phyloP scores from a whole-genome alignment of 192 early-diverging fungal species.

The Coemansia sp. region DNA sequence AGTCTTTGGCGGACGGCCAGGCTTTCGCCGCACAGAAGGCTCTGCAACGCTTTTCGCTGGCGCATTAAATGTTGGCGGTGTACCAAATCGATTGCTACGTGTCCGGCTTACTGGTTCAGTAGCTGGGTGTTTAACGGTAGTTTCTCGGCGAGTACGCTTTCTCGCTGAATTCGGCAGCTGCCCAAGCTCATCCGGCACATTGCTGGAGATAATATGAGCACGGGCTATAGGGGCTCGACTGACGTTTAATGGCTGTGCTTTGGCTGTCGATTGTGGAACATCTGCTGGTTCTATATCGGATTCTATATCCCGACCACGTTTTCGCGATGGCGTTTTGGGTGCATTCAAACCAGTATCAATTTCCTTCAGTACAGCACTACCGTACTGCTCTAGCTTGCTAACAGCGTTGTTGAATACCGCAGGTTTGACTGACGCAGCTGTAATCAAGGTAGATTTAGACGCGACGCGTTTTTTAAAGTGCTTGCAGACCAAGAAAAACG shows the following conservation, averaged over 20 bases:
- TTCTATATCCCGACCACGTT: constrained; percentile 11
- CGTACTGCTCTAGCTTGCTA: constrained; percentile 29
- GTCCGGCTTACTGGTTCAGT: constrained; percentile 6
- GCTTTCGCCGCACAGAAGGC: constrained; percentile 9
- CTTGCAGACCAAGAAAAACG: constrained; percentile 38
- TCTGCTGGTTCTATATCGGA: not conserved
- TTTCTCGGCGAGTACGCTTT: not conserved
- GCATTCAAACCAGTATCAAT: constrained; percentile 9
- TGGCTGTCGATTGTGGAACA: not conserved
- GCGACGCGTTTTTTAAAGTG: constrained; percentile 44
- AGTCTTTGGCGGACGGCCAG: constrained; percentile 14
- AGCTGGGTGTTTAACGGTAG: constrained; percentile 5
- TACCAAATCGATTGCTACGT: not conserved
- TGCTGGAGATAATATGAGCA: not conserved
- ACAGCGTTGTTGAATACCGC: constrained; percentile 23
- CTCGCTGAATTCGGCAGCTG: not conserved
- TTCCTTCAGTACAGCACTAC: constrained; percentile 19
- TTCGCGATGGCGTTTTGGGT: constrained; percentile 24
- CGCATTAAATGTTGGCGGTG: constrained; percentile 4
- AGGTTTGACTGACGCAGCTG: constrained; percentile 17
- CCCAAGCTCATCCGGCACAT: not conserved
- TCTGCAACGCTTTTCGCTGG: not conserved
- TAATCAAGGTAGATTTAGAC: constrained; percentile 25
- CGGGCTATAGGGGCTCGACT: not conserved
- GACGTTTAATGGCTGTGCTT: not conserved